Conservation (phyloP, 306 rosid genomes). For the Casuarina glauca region DNA sequence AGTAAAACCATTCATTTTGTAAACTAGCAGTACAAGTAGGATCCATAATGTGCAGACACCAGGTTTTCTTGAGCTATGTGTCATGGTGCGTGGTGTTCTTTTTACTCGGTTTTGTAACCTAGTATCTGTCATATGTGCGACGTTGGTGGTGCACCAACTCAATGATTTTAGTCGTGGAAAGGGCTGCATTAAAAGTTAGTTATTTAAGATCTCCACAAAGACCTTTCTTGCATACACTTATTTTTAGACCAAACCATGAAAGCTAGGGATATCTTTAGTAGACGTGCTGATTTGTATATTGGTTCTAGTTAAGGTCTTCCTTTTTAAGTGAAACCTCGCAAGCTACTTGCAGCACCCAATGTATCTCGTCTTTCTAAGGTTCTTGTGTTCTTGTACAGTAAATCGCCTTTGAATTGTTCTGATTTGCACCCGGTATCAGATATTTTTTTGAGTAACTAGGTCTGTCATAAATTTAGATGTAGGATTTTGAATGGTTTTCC, state of each 20-base stretch:
- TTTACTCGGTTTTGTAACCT: slow-evolving; percentile 28
- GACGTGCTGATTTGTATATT: background rate
- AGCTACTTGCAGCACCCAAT: background rate
- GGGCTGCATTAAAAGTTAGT: slow-evolving; percentile 16
- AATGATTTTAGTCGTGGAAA: slow-evolving; percentile 20
- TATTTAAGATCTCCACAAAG: slow-evolving; percentile 19
- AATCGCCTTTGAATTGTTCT: too few species aligned
- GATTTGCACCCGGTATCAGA: too few species aligned
- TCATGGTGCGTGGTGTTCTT: slow-evolving; percentile 6
- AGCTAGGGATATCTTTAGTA: background rate
- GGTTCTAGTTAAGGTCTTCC: too few species aligned
- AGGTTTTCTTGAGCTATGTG: slow-evolving; percentile 35
- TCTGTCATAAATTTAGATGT: too few species aligned
- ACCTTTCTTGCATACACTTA: slow-evolving; percentile 1
- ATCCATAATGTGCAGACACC: background rate
- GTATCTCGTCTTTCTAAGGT: background rate
- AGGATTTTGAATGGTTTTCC: too few species aligned
- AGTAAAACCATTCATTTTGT: too few species aligned
- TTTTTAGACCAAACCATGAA: background rate
- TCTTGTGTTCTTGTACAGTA: too few species aligned
- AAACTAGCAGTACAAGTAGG: background rate
- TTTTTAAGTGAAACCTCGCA: background rate
- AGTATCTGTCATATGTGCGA: slow-evolving; percentile 6
- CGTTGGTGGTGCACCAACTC: slow-evolving; percentile 1
- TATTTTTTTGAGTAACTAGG: too few species aligned